Base-by-base conservation (phyloP, 768 basidiomycete genomes). In the Xerocomus brunneocitrinus region DNA sequence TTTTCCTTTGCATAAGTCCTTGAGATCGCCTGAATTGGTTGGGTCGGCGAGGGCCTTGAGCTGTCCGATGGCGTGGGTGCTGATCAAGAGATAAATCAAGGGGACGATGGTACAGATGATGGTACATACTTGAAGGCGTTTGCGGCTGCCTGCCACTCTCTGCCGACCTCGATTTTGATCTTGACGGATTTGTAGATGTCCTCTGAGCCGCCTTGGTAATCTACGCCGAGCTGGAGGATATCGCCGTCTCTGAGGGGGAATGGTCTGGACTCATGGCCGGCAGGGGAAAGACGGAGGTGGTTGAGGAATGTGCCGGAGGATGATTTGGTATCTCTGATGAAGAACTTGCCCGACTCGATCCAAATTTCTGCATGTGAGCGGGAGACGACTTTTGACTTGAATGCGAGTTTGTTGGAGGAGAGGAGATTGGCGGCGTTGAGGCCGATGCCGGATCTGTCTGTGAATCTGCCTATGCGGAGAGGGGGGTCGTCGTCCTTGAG, bases 151-250 rank as follows among this genome's bases (percentile, higher is more conserved):
- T 97, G 93, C 95, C 94, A 98, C 68, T 94, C 94, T 55, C 95
- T 74, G 8, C 84, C 83, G 16, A 98, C 70, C 72, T 99, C 95
- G 47, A 98, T 76, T 59, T 90, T 80, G 67, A 99, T 97, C 81
- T 95, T 98, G 54, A 98, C 91, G 54, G 89, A 91, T 73, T 97
- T 89, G 71, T 95, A 98, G 49, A 95, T 93, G 70, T 98, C 95
- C 74, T 98, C 94, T 7, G 90, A 83, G 0, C 95, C 95, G 6
- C 95, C 95, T 69, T 98, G 95, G 71, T 97, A 99, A 67, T 98
- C 95, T 27, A 98, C 92, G 2, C 95, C 95, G 1, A 98, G 83
- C 71, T 98, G 95, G 19, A 98, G 72, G 28, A 98, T 80, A 72
- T 98, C 95, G 1, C 95, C 95, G 56, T 98, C 95, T 71, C 89